Evolutionary conservation across 495 filamentous ascomycete genomes (phyloP).

Genomic region (Penicillium macrosclerotiorum): DNA sequence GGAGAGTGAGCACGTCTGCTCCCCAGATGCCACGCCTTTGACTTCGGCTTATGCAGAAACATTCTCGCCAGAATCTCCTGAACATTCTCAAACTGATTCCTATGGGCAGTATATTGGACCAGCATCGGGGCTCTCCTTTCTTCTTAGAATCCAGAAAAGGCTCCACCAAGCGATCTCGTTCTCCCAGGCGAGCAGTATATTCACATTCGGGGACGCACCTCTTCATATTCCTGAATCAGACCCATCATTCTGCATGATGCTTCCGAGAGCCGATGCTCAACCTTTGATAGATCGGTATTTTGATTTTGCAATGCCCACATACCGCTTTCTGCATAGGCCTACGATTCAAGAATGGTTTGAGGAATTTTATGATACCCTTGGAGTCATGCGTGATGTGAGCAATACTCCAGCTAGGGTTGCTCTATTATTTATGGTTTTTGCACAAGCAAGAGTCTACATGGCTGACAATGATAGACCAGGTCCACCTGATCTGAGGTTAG

Average conservation of each 20-base stretch:
- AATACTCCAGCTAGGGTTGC: background rate
- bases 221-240: conserved; percentile 17
- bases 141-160: conserved; percentile 21
- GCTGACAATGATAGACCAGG: too few species aligned
- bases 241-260: conserved; percentile 10
- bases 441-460: conserved; percentile 1
- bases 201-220: conserved; percentile 25
- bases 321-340: conserved; percentile 24
- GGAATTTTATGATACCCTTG: conserved; percentile 24
- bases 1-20: background rate
- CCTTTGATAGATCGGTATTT: conserved; percentile 25
- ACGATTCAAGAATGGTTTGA: conserved; percentile 19
- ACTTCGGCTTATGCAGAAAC: too few species aligned
- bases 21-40: conserved; percentile 4
- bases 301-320: conserved; percentile 26
- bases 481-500: too few species aligned
- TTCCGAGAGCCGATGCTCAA: conserved; percentile 9
- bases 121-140: conserved; percentile 27
- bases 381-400: conserved; percentile 6
- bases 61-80: conserved; percentile 15
- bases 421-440: conserved; percentile 3
- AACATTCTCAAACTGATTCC: conserved; percentile 19
- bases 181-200: conserved; percentile 10
- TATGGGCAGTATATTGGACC: conserved; percentile 30
- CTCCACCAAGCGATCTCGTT: conserved; percentile 13